Evolutionary conservation across 441 rosid species (phyloP), one percentile per base, ranked within the genome.

Genomic region (Arabidopsis hybrid): DNA sequence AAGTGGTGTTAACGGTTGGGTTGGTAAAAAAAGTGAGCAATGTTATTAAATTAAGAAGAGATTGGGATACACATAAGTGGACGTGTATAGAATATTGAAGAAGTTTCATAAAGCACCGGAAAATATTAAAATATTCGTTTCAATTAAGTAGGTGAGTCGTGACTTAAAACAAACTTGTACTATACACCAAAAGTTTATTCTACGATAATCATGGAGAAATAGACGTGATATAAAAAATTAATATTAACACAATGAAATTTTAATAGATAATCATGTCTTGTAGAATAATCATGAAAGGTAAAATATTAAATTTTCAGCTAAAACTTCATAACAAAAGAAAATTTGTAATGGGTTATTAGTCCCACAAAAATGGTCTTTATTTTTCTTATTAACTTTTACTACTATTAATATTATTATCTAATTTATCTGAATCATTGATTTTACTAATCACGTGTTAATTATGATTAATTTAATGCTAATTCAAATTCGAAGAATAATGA

Each of bases 61-160:
- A 76, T 47, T 69, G 75, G 66, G 60, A 69, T 69, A 63, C 55
- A 76, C 67, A 64, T 56, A 69, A 69, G 71, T 69, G 66, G 60
- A 57, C 38, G 32, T 47, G 32, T 39, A 38, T 76, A 63, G 6
- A 62, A 63, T 56, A 63, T 57, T 56, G 31, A 8, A 39, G 40
- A 47, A 12, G 9, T 56, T 55, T 56, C 47, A 63, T 56, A 69
- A 69, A 76, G 71, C 12, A 38, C 36, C 46, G 8, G 16, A 12
- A 13, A 51, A 40, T 42, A 32, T 11, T 60, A 40, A 8, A 60
- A 60, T 60, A 21, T 11, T 14, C 66, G 43, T 51, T 67, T 74
- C 17, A 60, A 50, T 52, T 66, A 8, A 49, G 78, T 67, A 34
- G 62, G 73, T 50, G 61, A 50, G 55, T 71, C 13, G 62, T 40